phyloP scores from a whole-genome alignment of 345 rosid genomes.

The Brassica cretica region DNA sequence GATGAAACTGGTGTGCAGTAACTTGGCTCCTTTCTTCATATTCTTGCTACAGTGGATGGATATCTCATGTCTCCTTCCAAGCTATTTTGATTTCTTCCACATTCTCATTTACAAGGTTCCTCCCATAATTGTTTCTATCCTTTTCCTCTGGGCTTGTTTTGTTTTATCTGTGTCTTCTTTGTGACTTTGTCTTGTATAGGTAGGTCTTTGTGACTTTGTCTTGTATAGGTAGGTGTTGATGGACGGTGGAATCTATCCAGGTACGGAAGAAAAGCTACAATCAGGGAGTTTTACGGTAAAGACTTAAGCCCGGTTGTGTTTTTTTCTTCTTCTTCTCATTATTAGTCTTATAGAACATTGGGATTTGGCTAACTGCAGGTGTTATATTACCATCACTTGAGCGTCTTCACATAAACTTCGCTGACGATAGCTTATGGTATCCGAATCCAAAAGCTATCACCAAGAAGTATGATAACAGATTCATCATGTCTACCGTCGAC shows the following conservation, averaged over 20 bases:
- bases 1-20: slow-evolving; percentile 87
- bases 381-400: slow-evolving; percentile 87
- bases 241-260: slow-evolving; percentile 52
- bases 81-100: slow-evolving; percentile 82
- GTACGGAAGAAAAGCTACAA: slow-evolving; percentile 84
- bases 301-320: neutral
- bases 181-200: slow-evolving; percentile 47
- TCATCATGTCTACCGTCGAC: slow-evolving; percentile 44
- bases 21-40: slow-evolving; percentile 75
- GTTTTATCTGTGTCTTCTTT: slow-evolving; percentile 4
- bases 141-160: neutral
- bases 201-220: slow-evolving; percentile 42
- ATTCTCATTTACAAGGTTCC: slow-evolving; percentile 65
- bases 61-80: slow-evolving; percentile 86
- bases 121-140: too few species aligned
- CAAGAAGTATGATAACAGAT: slow-evolving; percentile 37
- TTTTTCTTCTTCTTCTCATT: neutral
- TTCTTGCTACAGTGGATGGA: slow-evolving; percentile 84
- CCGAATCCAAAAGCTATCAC: slow-evolving; percentile 36
- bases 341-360: neutral
- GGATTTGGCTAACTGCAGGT: slow-evolving; percentile 46
- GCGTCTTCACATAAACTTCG: slow-evolving; percentile 59
- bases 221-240: slow-evolving; percentile 62
- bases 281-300: slow-evolving; percentile 87
- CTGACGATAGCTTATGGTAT: slow-evolving; percentile 42